phyloP scores from a whole-genome alignment of 2,329 filamentous ascomycete genomes.

The Claviceps spartinae region DNA sequence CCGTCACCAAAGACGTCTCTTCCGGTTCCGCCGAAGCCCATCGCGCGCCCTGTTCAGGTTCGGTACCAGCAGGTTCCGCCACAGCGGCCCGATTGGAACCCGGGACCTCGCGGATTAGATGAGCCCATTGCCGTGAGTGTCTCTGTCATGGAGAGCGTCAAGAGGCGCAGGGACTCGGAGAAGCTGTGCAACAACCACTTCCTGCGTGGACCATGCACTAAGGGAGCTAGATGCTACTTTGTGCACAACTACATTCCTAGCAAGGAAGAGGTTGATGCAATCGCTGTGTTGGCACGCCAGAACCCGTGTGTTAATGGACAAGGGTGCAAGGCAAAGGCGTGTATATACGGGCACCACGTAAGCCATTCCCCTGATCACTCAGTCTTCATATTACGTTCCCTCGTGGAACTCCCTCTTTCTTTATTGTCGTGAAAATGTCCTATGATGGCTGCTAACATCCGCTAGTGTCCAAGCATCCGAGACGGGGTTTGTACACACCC shows the following conservation, averaged over 20 bases:
- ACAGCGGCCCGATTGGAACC: constrained; percentile 32
- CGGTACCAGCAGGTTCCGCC: constrained; percentile 14
- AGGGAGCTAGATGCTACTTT: constrained; percentile 40
- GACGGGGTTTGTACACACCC: constrained; percentile 39
- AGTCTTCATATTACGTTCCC: neutral
- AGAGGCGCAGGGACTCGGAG: constrained; percentile 38
- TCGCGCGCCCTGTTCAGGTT: constrained; percentile 3
- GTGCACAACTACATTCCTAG: constrained; percentile 41
- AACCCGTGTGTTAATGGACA: constrained; percentile 46
- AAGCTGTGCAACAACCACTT: constrained; percentile 52
- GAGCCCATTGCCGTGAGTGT: constrained; percentile 33
- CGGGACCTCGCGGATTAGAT: constrained; percentile 41
- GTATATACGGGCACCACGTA: constrained; percentile 51
- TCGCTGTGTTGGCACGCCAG: constrained; percentile 40
- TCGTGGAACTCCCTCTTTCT: neutral
- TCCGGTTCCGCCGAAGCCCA: constrained; percentile 21
- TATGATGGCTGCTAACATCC: neutral
- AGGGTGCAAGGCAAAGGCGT: constrained; percentile 42
- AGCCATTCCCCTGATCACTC: constrained; percentile 14
- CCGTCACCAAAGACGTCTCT: constrained; percentile 26
- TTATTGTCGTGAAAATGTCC: too few relatives aligned
- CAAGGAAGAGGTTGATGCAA: constrained; percentile 40
- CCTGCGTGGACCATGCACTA: constrained; percentile 42
- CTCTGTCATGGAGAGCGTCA: constrained; percentile 37
- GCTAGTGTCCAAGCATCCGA: constrained; percentile 38